A percentile compares a stretch with the other conserved stretches of the same genome.
Conservation (phyloP, 345 rosid genomes). For the Theobroma cacao region DNA sequence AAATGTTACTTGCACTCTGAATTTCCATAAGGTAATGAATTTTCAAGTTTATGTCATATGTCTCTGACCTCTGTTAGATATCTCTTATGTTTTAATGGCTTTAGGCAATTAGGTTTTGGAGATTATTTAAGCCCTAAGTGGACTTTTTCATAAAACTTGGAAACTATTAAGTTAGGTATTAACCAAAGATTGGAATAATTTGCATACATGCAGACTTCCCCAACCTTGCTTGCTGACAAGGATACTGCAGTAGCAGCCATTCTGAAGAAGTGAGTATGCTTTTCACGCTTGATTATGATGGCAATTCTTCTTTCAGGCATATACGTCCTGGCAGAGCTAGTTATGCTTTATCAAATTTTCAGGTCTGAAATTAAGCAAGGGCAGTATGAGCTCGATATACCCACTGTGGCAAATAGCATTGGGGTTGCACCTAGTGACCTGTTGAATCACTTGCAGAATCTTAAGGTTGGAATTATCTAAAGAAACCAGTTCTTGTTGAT, state of each 20-base stretch:
- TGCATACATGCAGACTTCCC: constrained; percentile 59
- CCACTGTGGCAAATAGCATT: constrained; percentile 66
- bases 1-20: constrained; percentile 72
- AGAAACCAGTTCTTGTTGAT: neutral
- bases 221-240: constrained; percentile 66
- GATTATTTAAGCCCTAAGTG: neutral
- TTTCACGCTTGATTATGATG: neutral
- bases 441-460: constrained; percentile 57
- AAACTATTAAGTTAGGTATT: neutral
- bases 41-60: neutral
- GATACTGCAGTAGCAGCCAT: constrained; percentile 62
- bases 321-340: constrained; percentile 8
- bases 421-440: constrained; percentile 51
- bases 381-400: constrained; percentile 67
- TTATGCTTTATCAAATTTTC: constrained; percentile 26
- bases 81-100: neutral
- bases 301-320: constrained; percentile 10
- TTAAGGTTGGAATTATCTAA: constrained; percentile 51
- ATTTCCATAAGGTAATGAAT: constrained; percentile 79
- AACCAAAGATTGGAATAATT: constrained; percentile 1
- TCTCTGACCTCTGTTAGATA: neutral
- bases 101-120: neutral
- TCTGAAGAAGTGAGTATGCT: constrained; percentile 56
- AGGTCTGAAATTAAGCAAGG: constrained; percentile 83
- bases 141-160: constrained; percentile 1